Evolutionary conservation across 177 flowering plant genomes (phyloP).

Genomic region (Vitis hybrid): DNA sequence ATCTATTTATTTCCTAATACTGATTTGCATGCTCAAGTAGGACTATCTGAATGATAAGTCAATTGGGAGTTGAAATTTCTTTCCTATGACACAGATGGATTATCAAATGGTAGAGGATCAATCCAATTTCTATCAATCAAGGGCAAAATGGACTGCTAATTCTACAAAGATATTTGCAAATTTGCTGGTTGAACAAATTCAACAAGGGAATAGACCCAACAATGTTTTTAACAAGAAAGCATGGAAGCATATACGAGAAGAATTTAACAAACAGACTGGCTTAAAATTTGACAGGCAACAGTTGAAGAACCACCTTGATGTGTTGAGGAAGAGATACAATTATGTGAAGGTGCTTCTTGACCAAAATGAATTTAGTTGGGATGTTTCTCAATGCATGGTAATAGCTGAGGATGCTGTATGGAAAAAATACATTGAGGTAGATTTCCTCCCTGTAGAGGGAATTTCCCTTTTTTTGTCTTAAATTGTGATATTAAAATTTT

Average conservation of each 20-base stretch:
- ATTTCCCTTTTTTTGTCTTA: not conserved
- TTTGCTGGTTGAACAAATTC: slow-evolving; percentile 5
- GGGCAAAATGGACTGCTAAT: slow-evolving; percentile 1
- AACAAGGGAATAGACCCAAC: not conserved
- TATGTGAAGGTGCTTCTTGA: slow-evolving; percentile 4
- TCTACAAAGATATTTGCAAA: slow-evolving; percentile 3
- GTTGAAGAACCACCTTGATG: slow-evolving; percentile 9
- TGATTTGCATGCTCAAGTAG: no score
- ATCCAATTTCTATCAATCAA: not conserved
- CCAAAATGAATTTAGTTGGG: slow-evolving; percentile 1
- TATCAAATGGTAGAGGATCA: not conserved
- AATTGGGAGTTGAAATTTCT: not conserved
- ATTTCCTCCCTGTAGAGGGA: not conserved
- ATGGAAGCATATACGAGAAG: not conserved
- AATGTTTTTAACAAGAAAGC: slow-evolving; percentile 6
- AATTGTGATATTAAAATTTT: not conserved
- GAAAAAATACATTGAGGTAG: slow-evolving; percentile 1
- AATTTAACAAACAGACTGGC: not conserved
- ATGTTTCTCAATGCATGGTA: not conserved
- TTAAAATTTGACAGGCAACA: slow-evolving; percentile 3
- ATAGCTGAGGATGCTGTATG: slow-evolving; percentile 1
- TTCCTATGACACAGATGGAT: not conserved
- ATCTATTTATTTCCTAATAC: no score
- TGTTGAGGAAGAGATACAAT: slow-evolving; percentile 3
- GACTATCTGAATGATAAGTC: not conserved